Conservation (phyloP, 768 basidiomycete genomes). For the Goffeauzyma gilvescens region DNA sequence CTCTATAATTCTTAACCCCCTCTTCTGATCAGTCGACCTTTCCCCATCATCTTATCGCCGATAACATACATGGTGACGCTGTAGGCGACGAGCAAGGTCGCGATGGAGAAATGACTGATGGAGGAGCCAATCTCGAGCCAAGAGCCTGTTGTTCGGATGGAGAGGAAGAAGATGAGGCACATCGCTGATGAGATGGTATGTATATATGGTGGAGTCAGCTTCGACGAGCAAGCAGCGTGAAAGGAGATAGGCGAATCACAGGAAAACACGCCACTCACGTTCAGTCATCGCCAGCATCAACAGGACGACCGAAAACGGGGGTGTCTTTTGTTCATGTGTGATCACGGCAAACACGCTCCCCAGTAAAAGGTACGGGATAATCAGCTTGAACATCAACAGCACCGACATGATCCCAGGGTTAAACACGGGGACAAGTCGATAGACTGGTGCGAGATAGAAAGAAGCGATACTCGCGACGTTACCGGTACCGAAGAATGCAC, state of each 20-base stretch:
- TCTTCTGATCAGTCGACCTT: too few relatives aligned
- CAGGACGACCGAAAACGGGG: constrained; percentile 62
- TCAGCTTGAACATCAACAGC: constrained; percentile 59
- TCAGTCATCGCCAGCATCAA: constrained; percentile 58
- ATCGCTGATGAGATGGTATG: constrained; percentile 39
- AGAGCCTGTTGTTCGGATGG: constrained; percentile 55
- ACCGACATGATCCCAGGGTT: constrained; percentile 65
- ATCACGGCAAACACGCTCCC: constrained; percentile 50
- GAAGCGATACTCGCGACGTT: constrained; percentile 72
- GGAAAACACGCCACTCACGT: constrained; percentile 34
- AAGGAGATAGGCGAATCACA: not conserved
- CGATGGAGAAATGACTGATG: constrained; percentile 71
- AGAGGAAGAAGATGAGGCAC: constrained; percentile 67
- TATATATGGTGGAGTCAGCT: not conserved
- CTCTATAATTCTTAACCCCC: too few relatives aligned
- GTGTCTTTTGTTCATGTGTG: constrained; percentile 47
- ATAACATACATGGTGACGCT: constrained; percentile 54
- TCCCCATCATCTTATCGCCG: constrained; percentile 58
- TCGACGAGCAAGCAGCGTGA: constrained; percentile 6
- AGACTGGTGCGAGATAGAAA: constrained; percentile 74
- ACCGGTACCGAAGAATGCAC: constrained; percentile 32
- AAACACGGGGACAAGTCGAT: constrained; percentile 67
- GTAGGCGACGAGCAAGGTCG: constrained; percentile 59
- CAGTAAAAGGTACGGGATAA: constrained; percentile 60
- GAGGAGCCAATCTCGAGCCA: constrained; percentile 82